phyloP scores from a whole-genome alignment of 164 flowering plant genomes.

The Vitis rupestris region DNA sequence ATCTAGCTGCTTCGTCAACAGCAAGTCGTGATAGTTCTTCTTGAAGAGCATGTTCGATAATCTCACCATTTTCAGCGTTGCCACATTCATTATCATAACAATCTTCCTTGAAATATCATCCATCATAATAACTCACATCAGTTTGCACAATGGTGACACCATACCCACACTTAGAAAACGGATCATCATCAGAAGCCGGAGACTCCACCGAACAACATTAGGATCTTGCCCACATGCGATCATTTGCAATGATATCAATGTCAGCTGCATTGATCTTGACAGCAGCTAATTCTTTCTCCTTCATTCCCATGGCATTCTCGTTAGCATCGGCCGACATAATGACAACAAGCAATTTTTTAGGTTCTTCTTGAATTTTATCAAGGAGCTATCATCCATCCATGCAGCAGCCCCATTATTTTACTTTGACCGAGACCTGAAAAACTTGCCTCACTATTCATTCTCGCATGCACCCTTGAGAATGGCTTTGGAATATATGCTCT shows the following conservation, averaged over 20 bases:
- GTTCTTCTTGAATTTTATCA: too few species aligned
- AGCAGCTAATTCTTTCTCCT: too few species aligned
- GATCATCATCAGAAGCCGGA: constrained; percentile 64
- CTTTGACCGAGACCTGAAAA: too few species aligned
- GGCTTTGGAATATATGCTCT: too few species aligned
- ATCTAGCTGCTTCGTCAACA: constrained; percentile 49
- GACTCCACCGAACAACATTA: constrained; percentile 79
- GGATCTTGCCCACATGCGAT: constrained; percentile 64
- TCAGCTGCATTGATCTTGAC: too few species aligned
- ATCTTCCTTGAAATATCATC: constrained; percentile 34
- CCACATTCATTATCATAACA: constrained; percentile 26
- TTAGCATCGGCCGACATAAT: too few species aligned
- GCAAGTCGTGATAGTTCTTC: constrained; percentile 72
- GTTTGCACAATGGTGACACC: constrained; percentile 35
- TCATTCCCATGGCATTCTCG: too few species aligned
- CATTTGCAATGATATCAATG: constrained; percentile 19
- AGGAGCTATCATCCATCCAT: too few species aligned
- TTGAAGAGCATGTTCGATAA: constrained; percentile 65
- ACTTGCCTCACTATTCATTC: too few species aligned
- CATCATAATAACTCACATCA: constrained; percentile 37
- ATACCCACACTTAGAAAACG: constrained; percentile 42
- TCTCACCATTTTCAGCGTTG: constrained; percentile 56
- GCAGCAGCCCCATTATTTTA: too few species aligned
- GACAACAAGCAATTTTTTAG: too few species aligned
- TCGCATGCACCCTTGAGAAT: too few species aligned